Evolutionary conservation across 2,329 filamentous ascomycete genomes (phyloP).

Genomic region (Hymenoscyphus fraxineus): DNA sequence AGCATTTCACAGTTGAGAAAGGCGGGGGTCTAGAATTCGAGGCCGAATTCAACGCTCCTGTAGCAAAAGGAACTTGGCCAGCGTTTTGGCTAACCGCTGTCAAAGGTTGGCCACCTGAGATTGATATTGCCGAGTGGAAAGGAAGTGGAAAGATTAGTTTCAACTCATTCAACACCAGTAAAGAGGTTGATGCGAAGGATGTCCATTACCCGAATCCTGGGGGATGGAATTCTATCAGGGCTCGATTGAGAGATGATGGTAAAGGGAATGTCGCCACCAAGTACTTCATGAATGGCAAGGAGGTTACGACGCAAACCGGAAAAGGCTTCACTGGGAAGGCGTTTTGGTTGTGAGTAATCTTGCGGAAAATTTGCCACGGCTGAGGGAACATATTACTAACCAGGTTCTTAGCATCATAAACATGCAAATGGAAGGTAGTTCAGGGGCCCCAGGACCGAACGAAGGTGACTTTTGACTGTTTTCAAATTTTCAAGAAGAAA

Average conservation of each 20-base stretch:
- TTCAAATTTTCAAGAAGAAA: background rate
- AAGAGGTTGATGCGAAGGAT: conserved; percentile 44
- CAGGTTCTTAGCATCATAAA: conserved; percentile 9
- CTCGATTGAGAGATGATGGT: conserved; percentile 48
- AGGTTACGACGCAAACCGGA: conserved; percentile 49
- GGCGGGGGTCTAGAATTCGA: conserved; percentile 40
- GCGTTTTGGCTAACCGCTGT: conserved; percentile 57
- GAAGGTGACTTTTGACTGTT: background rate
- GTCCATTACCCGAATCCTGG: conserved; percentile 45
- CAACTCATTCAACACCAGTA: conserved; percentile 52
- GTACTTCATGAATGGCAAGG: conserved; percentile 51
- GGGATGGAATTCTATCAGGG: conserved; percentile 47
- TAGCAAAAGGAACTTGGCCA: conserved; percentile 48
- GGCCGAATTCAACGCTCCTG: conserved; percentile 40
- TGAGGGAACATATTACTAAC: background rate
- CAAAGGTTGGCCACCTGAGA: conserved; percentile 54
- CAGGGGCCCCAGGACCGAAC: conserved; percentile 10
- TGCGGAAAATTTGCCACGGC: background rate
- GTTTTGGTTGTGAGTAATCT: conserved; percentile 29
- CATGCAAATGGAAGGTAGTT: conserved; percentile 13
- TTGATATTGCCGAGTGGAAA: conserved; percentile 60
- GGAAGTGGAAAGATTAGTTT: conserved; percentile 51
- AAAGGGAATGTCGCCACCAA: conserved; percentile 49
- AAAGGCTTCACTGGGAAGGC: conserved; percentile 45
- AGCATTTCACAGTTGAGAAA: conserved; percentile 39